Evolutionary conservation across 2,329 filamentous ascomycete species (phyloP), one percentile per base, ranked within the genome.

Genomic region (Emergomyces pasteurianus): DNA sequence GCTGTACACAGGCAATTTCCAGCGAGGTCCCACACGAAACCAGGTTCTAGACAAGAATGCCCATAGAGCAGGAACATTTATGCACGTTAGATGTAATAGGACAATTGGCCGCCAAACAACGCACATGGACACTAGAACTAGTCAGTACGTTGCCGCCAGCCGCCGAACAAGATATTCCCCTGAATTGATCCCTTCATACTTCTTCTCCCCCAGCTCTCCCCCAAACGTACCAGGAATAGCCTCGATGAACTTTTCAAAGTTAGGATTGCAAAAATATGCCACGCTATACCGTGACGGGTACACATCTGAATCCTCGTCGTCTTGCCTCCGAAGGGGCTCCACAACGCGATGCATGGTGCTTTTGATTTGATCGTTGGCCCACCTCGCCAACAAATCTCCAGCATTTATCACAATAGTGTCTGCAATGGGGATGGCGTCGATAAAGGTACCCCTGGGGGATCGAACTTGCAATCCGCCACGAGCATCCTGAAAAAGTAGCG

Each of bases 181-280:
- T 67, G 87, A 88, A 61, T 86, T 89, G 67, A 96, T 86, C 0
- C 83, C 84, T 40, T 81, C 76, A 69, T 96, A 96, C 76, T 92
- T 94, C 78, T 88, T 92, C 49, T 87, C 83, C 61, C 77, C 75
- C 63, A 87, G 74, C 59, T 81, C 79, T 3, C 75, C 75, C 1
- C 73, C 77, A 69, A 83, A 92, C 0, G 90, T 95, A 0, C 89
- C 88, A 0, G 90, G 90, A 52, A 95, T 83, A 1, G 86, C 89
- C 67, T 94, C 88, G 65, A 95, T 95, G 60, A 82, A 77, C 66
- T 81, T 83, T 63, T 88, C 83, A 70, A 84, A 87, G 70, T 95
- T 91, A 9, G 90, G 90, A 67, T 95, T 92, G 78, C 90, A 95
- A 72, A 95, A 95, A 76, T 95, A 96, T 67, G 91, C 92, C 70